Conservation (phyloP, 2,329 filamentous ascomycete genomes). For the Xylaria sp. region DNA sequence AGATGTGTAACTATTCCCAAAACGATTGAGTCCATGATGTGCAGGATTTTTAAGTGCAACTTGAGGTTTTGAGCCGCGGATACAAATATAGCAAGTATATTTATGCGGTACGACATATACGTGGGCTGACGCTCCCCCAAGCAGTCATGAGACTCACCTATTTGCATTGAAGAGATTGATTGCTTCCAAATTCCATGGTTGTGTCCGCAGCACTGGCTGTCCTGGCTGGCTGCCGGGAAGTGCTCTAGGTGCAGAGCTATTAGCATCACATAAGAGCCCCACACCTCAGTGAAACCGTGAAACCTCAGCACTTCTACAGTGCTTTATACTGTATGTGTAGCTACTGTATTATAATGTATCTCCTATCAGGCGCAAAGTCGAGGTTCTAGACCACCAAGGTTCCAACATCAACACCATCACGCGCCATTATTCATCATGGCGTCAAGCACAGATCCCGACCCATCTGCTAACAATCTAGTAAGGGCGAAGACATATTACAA, state of each 20-base stretch:
- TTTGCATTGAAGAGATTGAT: conserved; percentile 1
- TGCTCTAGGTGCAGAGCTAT: neutral
- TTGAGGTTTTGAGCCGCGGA: neutral
- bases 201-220: too few relatives aligned
- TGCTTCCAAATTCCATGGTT: neutral
- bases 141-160: conserved; percentile 4
- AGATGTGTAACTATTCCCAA: neutral
- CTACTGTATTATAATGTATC: neutral
- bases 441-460: conserved; percentile 3
- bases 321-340: conserved; percentile 1
- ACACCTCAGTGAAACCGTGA: neutral
- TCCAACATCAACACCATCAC: conserved; percentile 1
- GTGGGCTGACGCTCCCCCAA: neutral
- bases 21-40: neutral
- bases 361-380: neutral
- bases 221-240: neutral
- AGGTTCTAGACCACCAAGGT: neutral
- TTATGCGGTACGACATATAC: neutral
- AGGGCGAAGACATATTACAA: conserved; percentile 28
- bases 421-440: conserved; percentile 20
- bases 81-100: neutral
- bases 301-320: conserved; percentile 1
- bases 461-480: neutral
- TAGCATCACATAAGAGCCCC: neutral
- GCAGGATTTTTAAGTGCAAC: neutral